Evolutionary conservation across 352 stramenopile genomes (phyloP).

Genomic region (Phytophthora kernoviae): DNA sequence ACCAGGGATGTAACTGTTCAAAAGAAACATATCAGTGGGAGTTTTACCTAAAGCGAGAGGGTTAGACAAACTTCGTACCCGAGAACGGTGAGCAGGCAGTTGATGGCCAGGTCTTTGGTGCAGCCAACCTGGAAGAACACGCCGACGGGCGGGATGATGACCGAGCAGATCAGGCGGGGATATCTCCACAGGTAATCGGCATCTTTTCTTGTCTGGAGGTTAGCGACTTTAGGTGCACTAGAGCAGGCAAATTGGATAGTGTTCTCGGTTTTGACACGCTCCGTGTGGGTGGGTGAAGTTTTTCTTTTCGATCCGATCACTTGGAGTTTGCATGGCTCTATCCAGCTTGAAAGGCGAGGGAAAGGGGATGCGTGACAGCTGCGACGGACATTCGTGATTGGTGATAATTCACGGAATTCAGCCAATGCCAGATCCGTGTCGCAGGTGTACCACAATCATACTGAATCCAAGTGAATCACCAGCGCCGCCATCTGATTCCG

Average conservation of each 20-base stretch:
- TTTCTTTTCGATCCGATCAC: not conserved
- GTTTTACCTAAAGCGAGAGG: not conserved
- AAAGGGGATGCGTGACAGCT: not conserved
- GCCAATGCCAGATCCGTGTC: not conserved
- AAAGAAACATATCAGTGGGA: not conserved
- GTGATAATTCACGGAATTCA: not conserved
- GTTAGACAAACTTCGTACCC: conserved; percentile 32
- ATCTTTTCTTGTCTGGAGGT: conserved; percentile 33
- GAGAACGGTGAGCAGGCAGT: conserved; percentile 70
- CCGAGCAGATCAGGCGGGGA: conserved; percentile 69
- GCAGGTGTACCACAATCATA: not conserved
- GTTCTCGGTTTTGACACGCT: not conserved
- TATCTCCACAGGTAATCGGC: conserved; percentile 71
- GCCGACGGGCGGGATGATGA: conserved; percentile 66
- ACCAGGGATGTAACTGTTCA: conserved; percentile 63
- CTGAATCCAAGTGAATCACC: too few species aligned
- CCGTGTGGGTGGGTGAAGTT: not conserved
- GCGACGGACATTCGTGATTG: not conserved
- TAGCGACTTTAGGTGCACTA: conserved; percentile 8
- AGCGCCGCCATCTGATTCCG: too few species aligned
- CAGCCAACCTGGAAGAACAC: conserved; percentile 70
- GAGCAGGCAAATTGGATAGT: conserved; percentile 35
- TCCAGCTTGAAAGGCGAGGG: too few species aligned
- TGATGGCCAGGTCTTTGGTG: conserved; percentile 68
- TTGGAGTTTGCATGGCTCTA: not conserved